These are phyloP conservation scores for Lodderomyces oxycetoniae DNA, from an alignment of 1,139 yeast species.

Conservation along the genomic window DNA sequence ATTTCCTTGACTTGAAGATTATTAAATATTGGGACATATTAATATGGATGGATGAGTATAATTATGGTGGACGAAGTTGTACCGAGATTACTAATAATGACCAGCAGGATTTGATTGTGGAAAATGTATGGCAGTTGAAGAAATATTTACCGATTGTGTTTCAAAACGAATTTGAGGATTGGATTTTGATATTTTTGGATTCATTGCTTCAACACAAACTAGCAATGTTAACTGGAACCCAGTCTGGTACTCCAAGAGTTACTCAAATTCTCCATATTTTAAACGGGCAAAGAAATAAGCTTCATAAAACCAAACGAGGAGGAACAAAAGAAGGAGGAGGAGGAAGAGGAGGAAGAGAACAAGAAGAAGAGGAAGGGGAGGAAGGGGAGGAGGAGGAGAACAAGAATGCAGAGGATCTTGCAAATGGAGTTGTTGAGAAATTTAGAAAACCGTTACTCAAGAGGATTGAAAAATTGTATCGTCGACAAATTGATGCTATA, in stretches of 20 bases:
- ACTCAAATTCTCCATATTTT: conserved; percentile 62
- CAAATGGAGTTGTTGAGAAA: conserved; percentile 40
- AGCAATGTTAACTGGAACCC: conserved; percentile 32
- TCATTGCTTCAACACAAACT: conserved; percentile 57
- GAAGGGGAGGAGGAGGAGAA: too few relatives aligned
- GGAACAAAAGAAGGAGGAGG: conserved; percentile 28
- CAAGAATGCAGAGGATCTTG: conserved; percentile 26
- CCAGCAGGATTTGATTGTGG: conserved; percentile 52
- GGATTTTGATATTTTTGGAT: conserved; percentile 77
- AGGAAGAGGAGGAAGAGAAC: conserved; percentile 18
- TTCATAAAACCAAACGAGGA: conserved; percentile 17
- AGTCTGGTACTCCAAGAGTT: conserved; percentile 49
- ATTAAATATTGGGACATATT: conserved; percentile 84
- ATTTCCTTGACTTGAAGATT: conserved; percentile 71
- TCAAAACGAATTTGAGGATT: conserved; percentile 80
- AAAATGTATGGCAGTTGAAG: conserved; percentile 78
- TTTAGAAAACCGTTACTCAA: conserved; percentile 63
- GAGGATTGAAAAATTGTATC: conserved; percentile 60
- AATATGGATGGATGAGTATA: conserved; percentile 91
- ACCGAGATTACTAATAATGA: conserved; percentile 52
- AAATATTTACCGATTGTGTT: conserved; percentile 69
- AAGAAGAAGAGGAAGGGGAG: conserved; percentile 22
- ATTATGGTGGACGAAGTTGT: conserved; percentile 82
- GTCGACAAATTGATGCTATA: conserved; percentile 69
- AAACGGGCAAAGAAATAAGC: conserved; percentile 39